These are phyloP conservation scores for Lentinula edodes DNA, from an alignment of 768 basidiomycete species.

Conservation along the genomic window DNA sequence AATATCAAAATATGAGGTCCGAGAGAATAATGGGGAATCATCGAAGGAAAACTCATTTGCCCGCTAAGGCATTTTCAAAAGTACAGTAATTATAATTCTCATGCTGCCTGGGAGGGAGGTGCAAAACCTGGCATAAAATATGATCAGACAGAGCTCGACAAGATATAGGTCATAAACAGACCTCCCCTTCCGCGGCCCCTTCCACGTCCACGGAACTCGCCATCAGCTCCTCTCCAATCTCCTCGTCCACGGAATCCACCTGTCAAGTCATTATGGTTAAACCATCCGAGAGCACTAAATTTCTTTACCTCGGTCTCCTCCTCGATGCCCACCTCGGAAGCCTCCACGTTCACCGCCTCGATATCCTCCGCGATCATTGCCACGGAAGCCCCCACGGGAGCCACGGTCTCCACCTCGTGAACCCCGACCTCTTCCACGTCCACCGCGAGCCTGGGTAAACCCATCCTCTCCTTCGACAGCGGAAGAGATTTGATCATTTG, in stretches of 20 bases:
- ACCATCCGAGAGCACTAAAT: neutral
- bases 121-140: slow-evolving; percentile 8
- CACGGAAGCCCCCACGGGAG: slow-evolving; percentile 16
- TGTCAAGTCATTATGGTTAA: slow-evolving; percentile 19
- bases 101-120: slow-evolving; percentile 17
- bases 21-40: no score
- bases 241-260: slow-evolving; percentile 33
- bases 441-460: slow-evolving; percentile 46
- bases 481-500: slow-evolving; percentile 23
- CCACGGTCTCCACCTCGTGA: slow-evolving; percentile 16
- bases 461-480: slow-evolving; percentile 53
- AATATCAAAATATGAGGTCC: no score
- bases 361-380: slow-evolving; percentile 26
- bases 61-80: neutral
- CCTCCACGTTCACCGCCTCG: slow-evolving; percentile 30
- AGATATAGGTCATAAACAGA: slow-evolving; percentile 11
- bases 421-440: slow-evolving; percentile 20
- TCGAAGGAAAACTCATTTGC: neutral
- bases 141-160: neutral
- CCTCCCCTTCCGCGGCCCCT: slow-evolving; percentile 36
- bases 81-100: neutral
- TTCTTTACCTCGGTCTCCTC: slow-evolving; percentile 25
- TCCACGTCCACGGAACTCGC: slow-evolving; percentile 34
- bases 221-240: slow-evolving; percentile 45
- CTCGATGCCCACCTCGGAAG: slow-evolving; percentile 26